phyloP scores from a whole-genome alignment of 768 basidiomycete species.

The Podaxis rugospora region DNA sequence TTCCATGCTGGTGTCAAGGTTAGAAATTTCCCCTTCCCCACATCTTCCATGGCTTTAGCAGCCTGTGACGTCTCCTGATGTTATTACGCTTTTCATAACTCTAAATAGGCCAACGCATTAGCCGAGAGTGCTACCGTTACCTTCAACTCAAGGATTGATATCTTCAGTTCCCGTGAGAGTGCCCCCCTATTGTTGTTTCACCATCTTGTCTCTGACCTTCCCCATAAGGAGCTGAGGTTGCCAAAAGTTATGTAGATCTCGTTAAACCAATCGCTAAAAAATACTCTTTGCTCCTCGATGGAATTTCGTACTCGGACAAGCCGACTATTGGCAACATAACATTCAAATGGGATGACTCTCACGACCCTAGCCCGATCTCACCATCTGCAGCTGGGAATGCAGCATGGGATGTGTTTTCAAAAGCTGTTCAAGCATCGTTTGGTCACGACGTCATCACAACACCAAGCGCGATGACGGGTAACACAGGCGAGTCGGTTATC shows the following conservation, averaged over 20 bases:
- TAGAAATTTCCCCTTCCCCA: background rate
- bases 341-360: constrained; percentile 14
- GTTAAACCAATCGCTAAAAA: constrained; percentile 22
- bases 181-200: background rate
- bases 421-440: constrained; percentile 24
- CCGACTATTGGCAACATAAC: constrained; percentile 24
- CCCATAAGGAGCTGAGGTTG: constrained; percentile 16
- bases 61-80: background rate
- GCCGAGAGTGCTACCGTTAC: constrained; percentile 22
- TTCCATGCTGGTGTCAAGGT: constrained; percentile 27
- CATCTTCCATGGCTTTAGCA: background rate
- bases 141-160: constrained; percentile 25
- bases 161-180: constrained; percentile 23
- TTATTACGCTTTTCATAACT: background rate
- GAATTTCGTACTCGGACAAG: constrained; percentile 14
- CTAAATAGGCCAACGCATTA: constrained; percentile 22
- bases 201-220: background rate
- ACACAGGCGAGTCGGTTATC: constrained; percentile 19
- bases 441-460: constrained; percentile 22
- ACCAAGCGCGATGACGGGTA: constrained; percentile 28
- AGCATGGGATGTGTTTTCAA: constrained; percentile 22
- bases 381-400: constrained; percentile 18
- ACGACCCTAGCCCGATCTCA: constrained; percentile 23
- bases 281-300: constrained; percentile 21
- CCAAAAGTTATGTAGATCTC: constrained; percentile 15